Evolutionary conservation across 305 asterid genomes (phyloP).

Genomic region (Rubia balearica): DNA sequence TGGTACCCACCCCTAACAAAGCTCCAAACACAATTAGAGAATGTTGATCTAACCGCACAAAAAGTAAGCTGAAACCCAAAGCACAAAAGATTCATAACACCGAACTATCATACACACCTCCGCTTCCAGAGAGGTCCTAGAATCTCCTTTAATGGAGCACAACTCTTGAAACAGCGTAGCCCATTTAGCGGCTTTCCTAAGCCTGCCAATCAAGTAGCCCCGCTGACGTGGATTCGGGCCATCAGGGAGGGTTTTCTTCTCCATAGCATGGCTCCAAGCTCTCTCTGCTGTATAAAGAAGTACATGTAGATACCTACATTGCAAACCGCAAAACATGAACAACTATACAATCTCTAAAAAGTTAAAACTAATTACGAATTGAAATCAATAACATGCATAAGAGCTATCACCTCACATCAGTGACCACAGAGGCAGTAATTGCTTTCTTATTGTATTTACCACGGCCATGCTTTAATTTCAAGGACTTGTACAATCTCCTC

Average conservation of each 20-base stretch:
- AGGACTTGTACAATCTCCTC: conserved; percentile 82
- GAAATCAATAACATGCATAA: not conserved
- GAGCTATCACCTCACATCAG: conserved; percentile 71
- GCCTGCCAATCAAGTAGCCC: conserved; percentile 84
- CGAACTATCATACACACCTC: conserved; percentile 44
- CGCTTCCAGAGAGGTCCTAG: conserved; percentile 90
- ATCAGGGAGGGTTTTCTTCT: conserved; percentile 87
- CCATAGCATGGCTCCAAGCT: conserved; percentile 99
- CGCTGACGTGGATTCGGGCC: conserved; percentile 95
- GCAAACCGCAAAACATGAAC: not conserved
- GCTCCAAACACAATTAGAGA: no score
- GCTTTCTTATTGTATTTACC: conserved; percentile 73
- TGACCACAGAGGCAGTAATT: conserved; percentile 49
- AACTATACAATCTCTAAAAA: not conserved
- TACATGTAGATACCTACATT: conserved; percentile 75
- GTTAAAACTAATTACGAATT: not conserved
- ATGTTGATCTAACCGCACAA: not conserved
- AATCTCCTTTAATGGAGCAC: conserved; percentile 80
- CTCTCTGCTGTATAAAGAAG: conserved; percentile 85
- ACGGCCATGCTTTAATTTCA: conserved; percentile 93
- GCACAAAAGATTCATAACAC: conserved; percentile 8
- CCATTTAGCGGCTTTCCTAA: conserved; percentile 92
- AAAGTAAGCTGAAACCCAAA: not conserved
- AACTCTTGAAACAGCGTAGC: conserved; percentile 75
- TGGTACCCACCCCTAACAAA: no score